phyloP scores from a whole-genome alignment of 768 basidiomycete genomes.

The Mycena capillaripes region DNA sequence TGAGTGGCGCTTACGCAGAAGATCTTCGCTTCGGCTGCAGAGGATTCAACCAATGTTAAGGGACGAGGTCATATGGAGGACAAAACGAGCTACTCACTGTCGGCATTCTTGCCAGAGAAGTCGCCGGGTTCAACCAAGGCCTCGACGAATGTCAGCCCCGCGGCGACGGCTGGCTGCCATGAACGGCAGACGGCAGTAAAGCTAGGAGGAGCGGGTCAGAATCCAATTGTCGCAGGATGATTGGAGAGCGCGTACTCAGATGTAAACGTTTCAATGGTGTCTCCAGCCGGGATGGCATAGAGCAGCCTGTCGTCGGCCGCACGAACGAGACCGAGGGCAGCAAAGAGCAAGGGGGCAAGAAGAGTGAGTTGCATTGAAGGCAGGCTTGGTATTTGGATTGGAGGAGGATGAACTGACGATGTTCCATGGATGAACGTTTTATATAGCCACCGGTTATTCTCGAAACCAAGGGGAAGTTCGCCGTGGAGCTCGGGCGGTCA shows the following conservation, averaged over 20 bases:
- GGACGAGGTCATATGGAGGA: no score
- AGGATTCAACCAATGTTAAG: no score
- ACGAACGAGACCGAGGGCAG: conserved; percentile 15
- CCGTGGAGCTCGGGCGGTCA: no score
- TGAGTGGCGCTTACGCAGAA: background rate
- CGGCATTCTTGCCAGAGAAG: conserved; percentile 1
- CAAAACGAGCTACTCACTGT: conserved; percentile 14
- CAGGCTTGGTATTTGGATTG: no score
- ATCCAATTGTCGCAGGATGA: no score
- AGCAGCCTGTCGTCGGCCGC: conserved; percentile 21
- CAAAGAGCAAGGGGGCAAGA: background rate
- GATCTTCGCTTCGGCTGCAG: background rate
- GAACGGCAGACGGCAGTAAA: no score
- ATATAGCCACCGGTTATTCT: no score
- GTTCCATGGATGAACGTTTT: no score
- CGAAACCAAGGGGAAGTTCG: no score
- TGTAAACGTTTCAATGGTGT: conserved; percentile 11
- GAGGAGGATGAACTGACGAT: no score
- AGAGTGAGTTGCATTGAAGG: no score
- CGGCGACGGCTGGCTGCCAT: conserved; percentile 9
- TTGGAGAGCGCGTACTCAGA: conserved; percentile 20
- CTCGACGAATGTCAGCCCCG: background rate
- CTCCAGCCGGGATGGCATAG: conserved; percentile 9
- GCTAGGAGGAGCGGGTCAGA: no score
- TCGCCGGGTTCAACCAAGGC: conserved; percentile 17